Conservation (phyloP, 208 protist genomes). For the Phytomonas francai region DNA sequence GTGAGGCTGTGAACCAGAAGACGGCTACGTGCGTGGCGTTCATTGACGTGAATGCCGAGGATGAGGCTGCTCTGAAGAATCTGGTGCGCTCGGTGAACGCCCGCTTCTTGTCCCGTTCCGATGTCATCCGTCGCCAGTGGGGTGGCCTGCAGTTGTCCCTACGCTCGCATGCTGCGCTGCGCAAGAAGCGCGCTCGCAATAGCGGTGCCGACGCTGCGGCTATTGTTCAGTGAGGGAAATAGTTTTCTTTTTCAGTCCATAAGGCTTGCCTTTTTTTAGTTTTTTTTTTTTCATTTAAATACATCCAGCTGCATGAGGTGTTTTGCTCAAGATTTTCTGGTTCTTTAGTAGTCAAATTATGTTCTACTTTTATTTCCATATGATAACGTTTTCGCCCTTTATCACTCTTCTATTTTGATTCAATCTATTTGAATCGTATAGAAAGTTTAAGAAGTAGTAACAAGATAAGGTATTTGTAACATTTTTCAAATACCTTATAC, state of each 20-base stretch:
- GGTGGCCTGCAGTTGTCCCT: slow-evolving; percentile 89
- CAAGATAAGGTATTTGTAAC: not conserved
- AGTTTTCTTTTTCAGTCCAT: slow-evolving; percentile 6
- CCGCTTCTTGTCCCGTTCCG: slow-evolving; percentile 92
- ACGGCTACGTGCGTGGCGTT: slow-evolving; percentile 94
- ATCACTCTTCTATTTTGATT: not conserved
- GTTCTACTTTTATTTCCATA: not conserved
- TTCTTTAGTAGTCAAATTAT: not conserved
- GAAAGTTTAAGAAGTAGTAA: not conserved
- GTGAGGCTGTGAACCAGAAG: slow-evolving; percentile 96
- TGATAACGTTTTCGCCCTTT: not conserved
- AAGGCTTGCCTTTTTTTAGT: slow-evolving; percentile 8
- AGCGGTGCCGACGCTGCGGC: slow-evolving; percentile 58
- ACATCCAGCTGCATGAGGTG: not conserved
- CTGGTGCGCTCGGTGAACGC: slow-evolving; percentile 89
- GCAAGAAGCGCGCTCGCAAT: slow-evolving; percentile 77
- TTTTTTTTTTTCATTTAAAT: slow-evolving; percentile 12
- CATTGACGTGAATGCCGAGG: slow-evolving; percentile 92
- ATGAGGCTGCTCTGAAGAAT: slow-evolving; percentile 88
- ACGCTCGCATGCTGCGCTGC: slow-evolving; percentile 67
- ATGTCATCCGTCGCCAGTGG: slow-evolving; percentile 90
- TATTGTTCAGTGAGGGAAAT: slow-evolving; percentile 17
- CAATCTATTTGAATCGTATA: not conserved
- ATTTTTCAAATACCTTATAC: not conserved
- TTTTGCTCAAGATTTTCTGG: not conserved